Evolutionary conservation across 2,329 filamentous ascomycete genomes (phyloP), one percentile per base, ranked within the genome.

Genomic region (Scopulariopsis brevicaulis): DNA sequence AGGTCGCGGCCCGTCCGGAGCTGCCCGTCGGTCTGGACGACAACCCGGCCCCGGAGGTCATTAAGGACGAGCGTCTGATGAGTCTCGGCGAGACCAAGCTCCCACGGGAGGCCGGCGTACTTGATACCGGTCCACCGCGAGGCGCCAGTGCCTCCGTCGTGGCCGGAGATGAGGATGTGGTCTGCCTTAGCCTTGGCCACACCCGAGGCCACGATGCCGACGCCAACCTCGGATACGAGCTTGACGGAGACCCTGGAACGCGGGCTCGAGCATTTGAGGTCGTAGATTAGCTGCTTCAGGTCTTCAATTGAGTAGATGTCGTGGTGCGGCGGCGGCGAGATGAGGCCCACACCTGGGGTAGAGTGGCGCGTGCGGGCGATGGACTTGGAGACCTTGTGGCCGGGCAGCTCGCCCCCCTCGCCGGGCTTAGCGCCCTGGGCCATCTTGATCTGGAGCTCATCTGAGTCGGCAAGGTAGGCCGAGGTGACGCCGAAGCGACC

Each of bases 381-480:
- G 7, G 90, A 89, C 68, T 89, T 89, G 61, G 92, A 94, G 32
- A 97, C 93, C 77, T 97, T 97, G 80, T 96, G 91, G 48, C 93
- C 93, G 55, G 93, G 93, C 68, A 97, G 83, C 74, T 97, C 93
- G 81, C 93, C 93, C 77, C 93, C 93, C 74, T 97, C 93, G 73
- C 93, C 93, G 59, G 93, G 93, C 82, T 97, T 97, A 62, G 93
- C 93, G 70, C 93, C 93, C 75, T 97, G 93, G 11, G 93, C 93
- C 93, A 97, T 97, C 83, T 97, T 97, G 76, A 97, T 97, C 73
- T 97, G 93, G 53, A 97, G 79, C 75, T 97, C 92, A 68, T 97
- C 93, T 20, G 93, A 90, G 71, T 97, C 93, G 55, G 92, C 90
- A 18, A 97, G 83, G 70, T 96, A 97, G 69, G 90, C 89, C 60